Conservation (phyloP, 2,329 filamentous ascomycete genomes). For the Cladophialophora psammophila region DNA sequence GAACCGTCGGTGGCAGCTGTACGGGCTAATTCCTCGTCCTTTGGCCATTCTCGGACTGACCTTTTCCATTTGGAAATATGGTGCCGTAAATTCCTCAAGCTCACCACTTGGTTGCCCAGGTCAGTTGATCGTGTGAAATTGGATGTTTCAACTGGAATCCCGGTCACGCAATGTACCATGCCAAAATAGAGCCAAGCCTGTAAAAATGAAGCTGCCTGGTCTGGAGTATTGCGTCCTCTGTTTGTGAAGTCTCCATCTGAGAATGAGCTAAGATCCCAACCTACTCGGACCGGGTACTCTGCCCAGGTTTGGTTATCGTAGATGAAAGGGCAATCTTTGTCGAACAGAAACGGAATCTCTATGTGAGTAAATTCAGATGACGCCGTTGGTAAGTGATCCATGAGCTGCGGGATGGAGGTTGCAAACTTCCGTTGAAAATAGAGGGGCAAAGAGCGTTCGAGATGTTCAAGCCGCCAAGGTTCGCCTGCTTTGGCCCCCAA, state of each 20-base stretch:
- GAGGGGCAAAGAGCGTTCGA: background rate
- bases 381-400: conserved; percentile 8
- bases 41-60: background rate
- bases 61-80: conserved; percentile 1
- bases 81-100: background rate
- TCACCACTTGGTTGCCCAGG: background rate
- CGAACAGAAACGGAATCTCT: background rate
- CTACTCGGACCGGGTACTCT: conserved; percentile 1
- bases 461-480: background rate
- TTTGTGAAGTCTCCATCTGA: conserved; percentile 10
- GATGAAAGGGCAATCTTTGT: conserved; percentile 9
- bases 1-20: conserved; percentile 1
- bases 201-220: conserved; percentile 12
- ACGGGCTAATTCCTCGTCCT: background rate
- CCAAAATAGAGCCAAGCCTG: conserved; percentile 17
- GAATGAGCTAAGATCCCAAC: conserved; percentile 2
- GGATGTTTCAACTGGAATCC: conserved; percentile 1
- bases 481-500: background rate
- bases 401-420: background rate
- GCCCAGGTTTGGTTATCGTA: conserved; percentile 5
- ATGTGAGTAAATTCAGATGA: background rate
- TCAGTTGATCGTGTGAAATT: background rate
- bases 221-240: background rate
- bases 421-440: background rate
- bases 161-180: conserved; percentile 1